Evolutionary conservation across 176 grass and related monocot genomes (phyloP), one percentile per base, ranked within the genome.

Genomic region (Carex myosuroides): DNA sequence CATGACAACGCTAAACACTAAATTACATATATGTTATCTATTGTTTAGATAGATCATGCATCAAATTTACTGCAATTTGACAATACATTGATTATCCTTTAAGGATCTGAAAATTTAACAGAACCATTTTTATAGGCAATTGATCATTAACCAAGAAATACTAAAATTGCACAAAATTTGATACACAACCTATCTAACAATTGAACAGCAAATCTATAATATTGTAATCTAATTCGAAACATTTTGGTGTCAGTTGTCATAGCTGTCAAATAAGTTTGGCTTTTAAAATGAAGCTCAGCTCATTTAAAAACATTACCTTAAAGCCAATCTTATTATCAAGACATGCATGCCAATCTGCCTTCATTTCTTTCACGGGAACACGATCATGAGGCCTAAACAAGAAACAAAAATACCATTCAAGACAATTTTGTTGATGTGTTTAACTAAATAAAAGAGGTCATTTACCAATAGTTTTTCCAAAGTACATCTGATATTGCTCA

Each of bases 301-400:
- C 18, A 50, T 52, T 22, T 29, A 57, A 48, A 48, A 48, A 48
- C 44, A 48, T 48, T 86, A 91, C 92, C 92, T 94, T 94, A 84
- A 93, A 94, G 48, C 95, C 95, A 75, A 91, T 87, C 83, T 87
- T 91, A 73, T 90, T 98, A 42, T 90, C 90, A 53, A 98, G 69
- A 87, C 90, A 93, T 79, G 84, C 59, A 90, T 93, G 89, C 92
- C 92, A 94, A 75, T 98, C 92, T 85, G 89, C 84, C 92, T 94
- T 98, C 95, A 98, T 98, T 67, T 91, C 92, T 86, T 91, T 98
- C 86, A 98, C 58, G 63, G 86, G 84, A 50, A 98, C 95, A 84
- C 92, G 90, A 59, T 98, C 95, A 90, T 94, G 95, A 88, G 95
- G 95, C 84, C 95, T 97, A 78, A n/a, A n/a, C 65, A 87, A 33